Conservation (phyloP, 331 rosid genomes). For the Acacia pycnantha region DNA sequence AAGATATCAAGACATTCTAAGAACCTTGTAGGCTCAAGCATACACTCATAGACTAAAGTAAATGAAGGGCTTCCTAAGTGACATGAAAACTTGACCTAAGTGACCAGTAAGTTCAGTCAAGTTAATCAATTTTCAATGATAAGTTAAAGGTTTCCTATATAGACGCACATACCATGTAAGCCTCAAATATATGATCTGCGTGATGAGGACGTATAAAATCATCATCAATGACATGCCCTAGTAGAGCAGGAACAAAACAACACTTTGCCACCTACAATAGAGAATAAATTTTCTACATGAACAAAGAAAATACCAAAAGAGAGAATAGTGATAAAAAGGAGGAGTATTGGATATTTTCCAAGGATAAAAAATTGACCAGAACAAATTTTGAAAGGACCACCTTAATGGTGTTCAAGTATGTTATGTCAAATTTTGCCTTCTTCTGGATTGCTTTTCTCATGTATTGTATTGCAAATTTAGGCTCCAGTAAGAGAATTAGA, state of each 20-base stretch:
- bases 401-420: constrained; percentile 79
- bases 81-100: background rate
- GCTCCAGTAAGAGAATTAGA: constrained; percentile 38
- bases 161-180: too few species aligned
- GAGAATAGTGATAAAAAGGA: background rate
- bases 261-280: constrained; percentile 75
- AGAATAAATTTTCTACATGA: background rate
- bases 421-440: constrained; percentile 94
- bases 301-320: background rate
- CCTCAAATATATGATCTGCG: too few species aligned
- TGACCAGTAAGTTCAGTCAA: background rate
- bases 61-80: background rate
- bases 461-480: constrained; percentile 87
- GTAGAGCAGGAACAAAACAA: constrained; percentile 77
- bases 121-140: constrained; percentile 1
- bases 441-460: constrained; percentile 88
- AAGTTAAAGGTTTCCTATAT: too few species aligned
- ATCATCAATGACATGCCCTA: constrained; percentile 36
- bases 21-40: constrained; percentile 2
- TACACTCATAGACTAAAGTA: too few species aligned
- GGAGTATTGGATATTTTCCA: background rate
- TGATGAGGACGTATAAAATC: too few species aligned
- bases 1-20: too few species aligned
- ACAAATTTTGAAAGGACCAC: constrained; percentile 27
- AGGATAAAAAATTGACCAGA: background rate